These are phyloP conservation scores for Polytrichum formosum DNA, from an alignment of 225 moss, liverwort and hornwort genomes.

Conservation along the genomic window DNA sequence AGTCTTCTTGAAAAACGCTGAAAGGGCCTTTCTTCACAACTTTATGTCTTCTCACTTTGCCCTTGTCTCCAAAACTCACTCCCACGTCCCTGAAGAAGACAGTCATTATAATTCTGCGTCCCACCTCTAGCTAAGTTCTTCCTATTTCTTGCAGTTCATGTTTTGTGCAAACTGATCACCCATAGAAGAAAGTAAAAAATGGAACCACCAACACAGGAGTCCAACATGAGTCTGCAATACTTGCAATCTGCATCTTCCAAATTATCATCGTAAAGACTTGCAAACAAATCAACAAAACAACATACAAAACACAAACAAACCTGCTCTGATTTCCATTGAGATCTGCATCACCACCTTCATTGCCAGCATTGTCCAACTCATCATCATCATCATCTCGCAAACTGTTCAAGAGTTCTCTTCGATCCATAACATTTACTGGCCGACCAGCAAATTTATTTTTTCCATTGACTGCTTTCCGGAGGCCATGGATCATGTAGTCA, in stretches of 20 bases:
- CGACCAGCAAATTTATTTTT: conserved; percentile 18
- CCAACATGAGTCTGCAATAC: neutral
- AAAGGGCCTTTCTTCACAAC: conserved; percentile 35
- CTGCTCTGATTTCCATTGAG: conserved; percentile 27
- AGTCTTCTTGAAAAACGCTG: conserved; percentile 56
- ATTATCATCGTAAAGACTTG: neutral
- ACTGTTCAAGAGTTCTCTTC: conserved; percentile 34
- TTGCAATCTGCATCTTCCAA: neutral
- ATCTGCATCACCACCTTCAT: conserved; percentile 12
- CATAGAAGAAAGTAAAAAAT: no score
- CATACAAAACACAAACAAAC: conserved; percentile 14
- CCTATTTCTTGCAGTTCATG: no score
- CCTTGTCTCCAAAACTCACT: conserved; percentile 31
- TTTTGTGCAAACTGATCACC: no score
- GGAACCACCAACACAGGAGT: no score
- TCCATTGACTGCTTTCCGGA: conserved; percentile 25
- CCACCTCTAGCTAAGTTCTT: no score
- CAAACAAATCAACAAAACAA: no score
- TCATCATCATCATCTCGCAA: conserved; percentile 58
- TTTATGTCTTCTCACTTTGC: conserved; percentile 38
- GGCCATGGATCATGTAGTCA: conserved; percentile 61
- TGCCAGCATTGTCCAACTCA: conserved; percentile 26
- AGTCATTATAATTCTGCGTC: neutral
- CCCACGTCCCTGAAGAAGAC: conserved; percentile 39
- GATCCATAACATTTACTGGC: conserved; percentile 43